A percentile compares a stretch with the other conserved stretches of the same genome.
These are phyloP conservation scores for Citrullus colocynthis DNA, from an alignment of 306 rosid genomes.

Conservation along the genomic window DNA sequence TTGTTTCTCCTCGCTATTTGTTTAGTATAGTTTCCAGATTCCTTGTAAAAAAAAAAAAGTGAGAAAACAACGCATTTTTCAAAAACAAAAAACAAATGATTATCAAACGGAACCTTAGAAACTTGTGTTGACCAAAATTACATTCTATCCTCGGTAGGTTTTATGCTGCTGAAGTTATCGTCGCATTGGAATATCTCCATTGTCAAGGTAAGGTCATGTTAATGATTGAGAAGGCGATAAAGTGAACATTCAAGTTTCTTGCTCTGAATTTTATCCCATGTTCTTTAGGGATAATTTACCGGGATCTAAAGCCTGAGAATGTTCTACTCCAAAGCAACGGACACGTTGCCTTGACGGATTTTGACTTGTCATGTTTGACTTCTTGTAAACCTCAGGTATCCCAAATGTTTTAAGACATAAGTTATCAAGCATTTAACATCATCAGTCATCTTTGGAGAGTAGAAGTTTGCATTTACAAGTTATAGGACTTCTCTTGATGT, in stretches of 20 bases:
- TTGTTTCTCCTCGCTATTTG: too few species aligned
- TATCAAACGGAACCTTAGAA: not conserved
- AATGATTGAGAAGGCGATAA: not conserved
- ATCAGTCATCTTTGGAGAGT: not conserved
- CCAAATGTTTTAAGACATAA: not conserved
- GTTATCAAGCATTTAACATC: not conserved
- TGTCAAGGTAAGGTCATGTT: constrained; percentile 51
- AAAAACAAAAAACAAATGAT: not conserved
- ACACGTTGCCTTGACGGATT: constrained; percentile 75
- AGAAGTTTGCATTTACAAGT: not conserved
- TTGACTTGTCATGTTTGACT: constrained; percentile 86
- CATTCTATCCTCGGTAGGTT: constrained; percentile 25
- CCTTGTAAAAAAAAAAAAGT: too few species aligned
- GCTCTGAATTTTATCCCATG: not conserved
- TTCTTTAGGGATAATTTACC: constrained; percentile 68
- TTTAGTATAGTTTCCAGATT: too few species aligned
- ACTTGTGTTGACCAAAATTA: not conserved
- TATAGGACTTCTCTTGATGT: not conserved
- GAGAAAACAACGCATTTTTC: too few species aligned
- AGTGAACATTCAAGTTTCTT: not conserved
- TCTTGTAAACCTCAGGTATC: constrained; percentile 85
- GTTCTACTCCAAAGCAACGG: constrained; percentile 73
- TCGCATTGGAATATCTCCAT: constrained; percentile 96
- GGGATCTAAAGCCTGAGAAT: constrained; percentile 97
- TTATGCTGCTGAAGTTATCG: constrained; percentile 72